Base-by-base conservation (phyloP, 805 yeast genomes). In the Yarrowia divulgata region DNA sequence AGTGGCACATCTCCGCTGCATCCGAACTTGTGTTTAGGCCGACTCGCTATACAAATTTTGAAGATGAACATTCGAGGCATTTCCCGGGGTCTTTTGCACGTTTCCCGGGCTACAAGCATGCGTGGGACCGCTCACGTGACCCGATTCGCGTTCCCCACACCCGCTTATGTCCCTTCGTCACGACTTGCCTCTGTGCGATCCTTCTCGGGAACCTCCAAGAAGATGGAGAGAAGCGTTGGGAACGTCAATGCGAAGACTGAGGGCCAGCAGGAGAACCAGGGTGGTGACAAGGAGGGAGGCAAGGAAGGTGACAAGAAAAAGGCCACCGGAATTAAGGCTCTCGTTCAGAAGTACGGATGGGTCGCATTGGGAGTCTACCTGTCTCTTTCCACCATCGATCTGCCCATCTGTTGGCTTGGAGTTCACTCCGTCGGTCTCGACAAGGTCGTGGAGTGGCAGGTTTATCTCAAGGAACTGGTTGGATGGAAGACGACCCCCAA, bases 391-490 rank as follows among this genome's bases (percentile, higher is more conserved):
- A 81, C 83, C 29, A 78, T 95, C 35, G 98, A 95, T 76, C 82
- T 91, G 72, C 98, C 98, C 1, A 71, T 93, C 3, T 91, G 96
- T 77, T 95, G 88, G 77, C 71, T 90, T 9, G 74, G 90, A 37
- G 98, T 95, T 13, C 98, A 93, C 76, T 86, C 92, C 0, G 80
- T 90, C 71, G 99, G 99, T 18, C 92, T 89, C 73, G 98, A 93
- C 42, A 84, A 85, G 74, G 90, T 93, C 45, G 85, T 85, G 62
- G 85, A 86, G 71, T 85, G 86, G 71, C 91, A 93, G 75, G 85
- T 88, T 66, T 78, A 82, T 69, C 84, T 82, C 14, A 87, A 90
- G 76, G 84, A 84, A 50, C 79, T 78, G 71, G 81, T 92, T 70
- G 97, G 97, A 0, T 83, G 81, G 71, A 45, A 60, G 6, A 45